These are phyloP conservation scores for Evernia prunastri DNA, from an alignment of 495 filamentous ascomycete genomes.

Conservation along the genomic window DNA sequence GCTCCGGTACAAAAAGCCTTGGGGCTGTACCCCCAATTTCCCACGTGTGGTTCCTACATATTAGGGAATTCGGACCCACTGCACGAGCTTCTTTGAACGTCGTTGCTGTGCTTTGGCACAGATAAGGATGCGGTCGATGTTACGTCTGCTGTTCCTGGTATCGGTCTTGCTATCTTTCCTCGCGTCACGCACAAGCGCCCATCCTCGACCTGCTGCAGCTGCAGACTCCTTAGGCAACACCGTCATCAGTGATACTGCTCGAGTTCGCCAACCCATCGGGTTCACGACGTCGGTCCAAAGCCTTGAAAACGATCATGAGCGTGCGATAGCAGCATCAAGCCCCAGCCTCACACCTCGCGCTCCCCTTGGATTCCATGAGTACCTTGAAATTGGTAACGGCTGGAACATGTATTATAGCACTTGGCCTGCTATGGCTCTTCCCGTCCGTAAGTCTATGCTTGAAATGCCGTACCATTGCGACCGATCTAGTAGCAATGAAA, in stretches of 20 bases:
- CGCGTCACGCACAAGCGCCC: not conserved
- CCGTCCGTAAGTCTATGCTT: too few species aligned
- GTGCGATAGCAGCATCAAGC: too few species aligned
- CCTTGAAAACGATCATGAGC: not conserved
- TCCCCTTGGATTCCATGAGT: not conserved
- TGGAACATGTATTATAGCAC: slow-evolving; percentile 8
- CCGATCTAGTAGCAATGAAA: too few species aligned
- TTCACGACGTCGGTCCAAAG: not conserved
- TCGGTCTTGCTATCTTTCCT: not conserved
- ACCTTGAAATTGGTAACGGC: not conserved
- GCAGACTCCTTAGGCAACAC: not conserved
- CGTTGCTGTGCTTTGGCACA: not conserved
- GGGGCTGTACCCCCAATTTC: not conserved
- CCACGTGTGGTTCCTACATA: too few species aligned
- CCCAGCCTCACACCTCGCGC: not conserved
- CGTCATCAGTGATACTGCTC: not conserved
- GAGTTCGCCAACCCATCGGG: not conserved
- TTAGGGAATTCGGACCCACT: too few species aligned
- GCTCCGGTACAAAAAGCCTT: not conserved
- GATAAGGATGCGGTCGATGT: not conserved
- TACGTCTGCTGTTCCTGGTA: not conserved
- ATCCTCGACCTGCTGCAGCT: not conserved
- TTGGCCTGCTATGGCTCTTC: not conserved
- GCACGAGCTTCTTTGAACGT: too few species aligned
- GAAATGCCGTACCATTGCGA: not conserved